Conservation (phyloP, 331 rosid genomes). For the Phaseolus coccineus region DNA sequence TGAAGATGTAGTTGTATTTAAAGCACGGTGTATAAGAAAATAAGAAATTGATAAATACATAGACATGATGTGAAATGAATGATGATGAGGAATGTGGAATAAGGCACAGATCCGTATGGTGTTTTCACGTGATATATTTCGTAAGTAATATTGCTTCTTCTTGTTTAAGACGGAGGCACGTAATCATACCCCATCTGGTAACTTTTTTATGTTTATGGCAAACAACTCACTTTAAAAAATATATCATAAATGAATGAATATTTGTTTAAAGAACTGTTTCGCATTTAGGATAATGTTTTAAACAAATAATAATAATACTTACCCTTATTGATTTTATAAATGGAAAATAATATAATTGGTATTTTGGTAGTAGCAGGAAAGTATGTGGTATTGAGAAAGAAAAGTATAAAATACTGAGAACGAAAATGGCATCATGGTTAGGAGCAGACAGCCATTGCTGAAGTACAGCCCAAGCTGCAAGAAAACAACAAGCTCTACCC, state of each 20-base stretch:
- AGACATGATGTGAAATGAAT: not conserved
- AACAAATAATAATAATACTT: too few species aligned
- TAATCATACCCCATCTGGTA: not conserved
- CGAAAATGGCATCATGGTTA: not conserved
- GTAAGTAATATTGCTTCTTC: not conserved
- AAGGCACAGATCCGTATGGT: not conserved
- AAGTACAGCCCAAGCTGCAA: slow-evolving; percentile 29
- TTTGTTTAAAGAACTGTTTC: too few species aligned
- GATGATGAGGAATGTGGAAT: slow-evolving; percentile 5
- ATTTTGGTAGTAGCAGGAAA: not conserved
- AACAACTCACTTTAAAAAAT: not conserved
- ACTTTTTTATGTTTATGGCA: not conserved
- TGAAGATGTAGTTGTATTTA: not conserved
- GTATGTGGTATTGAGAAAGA: not conserved
- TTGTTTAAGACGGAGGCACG: not conserved
- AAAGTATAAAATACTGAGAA: not conserved
- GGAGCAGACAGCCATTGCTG: slow-evolving; percentile 12
- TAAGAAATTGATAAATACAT: slow-evolving; percentile 10
- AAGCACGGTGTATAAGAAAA: not conserved
- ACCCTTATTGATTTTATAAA: not conserved
- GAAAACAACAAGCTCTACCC: slow-evolving; percentile 25
- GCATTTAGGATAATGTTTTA: too few species aligned
- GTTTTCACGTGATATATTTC: slow-evolving; percentile 9
- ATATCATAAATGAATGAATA: too few species aligned
- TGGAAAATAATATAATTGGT: not conserved